Base-by-base conservation (phyloP, 352 stramenopile genomes). In the Phytophthora cryptogea region DNA sequence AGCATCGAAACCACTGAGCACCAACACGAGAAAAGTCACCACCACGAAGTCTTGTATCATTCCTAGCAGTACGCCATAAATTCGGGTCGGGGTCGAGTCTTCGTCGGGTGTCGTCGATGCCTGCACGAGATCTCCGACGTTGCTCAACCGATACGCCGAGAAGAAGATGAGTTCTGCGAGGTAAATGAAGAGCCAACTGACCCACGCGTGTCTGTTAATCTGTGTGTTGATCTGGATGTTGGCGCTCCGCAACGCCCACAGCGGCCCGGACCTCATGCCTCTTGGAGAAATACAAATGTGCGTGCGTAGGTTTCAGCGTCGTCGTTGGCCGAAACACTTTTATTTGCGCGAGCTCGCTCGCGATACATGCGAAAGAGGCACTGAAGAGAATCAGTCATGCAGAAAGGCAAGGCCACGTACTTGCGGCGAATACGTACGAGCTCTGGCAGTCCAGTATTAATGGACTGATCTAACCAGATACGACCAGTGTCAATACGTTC, bases 11-110 rank as follows among this genome's bases (percentile, higher is more conserved):
- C 46, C n/a, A 3, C 31, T 68, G 6, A 74, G 51, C 27, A 60
- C 31, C 16, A 47, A 0, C 9, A 63, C n/a, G 0, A 71, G 27
- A 32, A 70, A 64, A n/a, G 61, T 68, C 4, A 51, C 42, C 30
- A 70, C 66, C n/a, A 71, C 55, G 20, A 61, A 63, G 14, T 74
- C 61, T 33, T 74, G 35, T 8, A 65, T 10, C 5, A 68, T 36
- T n/a, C 66, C 66, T 11, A 74, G 26, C 10, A 74, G 36, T 1
- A 59, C 35, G 13, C 66, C 66, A 13, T n/a, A 49, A 2, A 62
- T 31, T 1, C 56, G 46, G 20, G 13, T 27, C 4, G 51, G 20
- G 4, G 51, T 51, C 14, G 66, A 53, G 5, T 59, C 61, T 23
- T 71, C 26, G 8, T 52, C 31, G 16, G 57, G 30, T 10, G 8